A percentile compares a stretch with the other conserved stretches of the same genome.
Evolutionary conservation across 176 grass and related monocot species (phyloP).

Genomic region (Typha latifolia): DNA sequence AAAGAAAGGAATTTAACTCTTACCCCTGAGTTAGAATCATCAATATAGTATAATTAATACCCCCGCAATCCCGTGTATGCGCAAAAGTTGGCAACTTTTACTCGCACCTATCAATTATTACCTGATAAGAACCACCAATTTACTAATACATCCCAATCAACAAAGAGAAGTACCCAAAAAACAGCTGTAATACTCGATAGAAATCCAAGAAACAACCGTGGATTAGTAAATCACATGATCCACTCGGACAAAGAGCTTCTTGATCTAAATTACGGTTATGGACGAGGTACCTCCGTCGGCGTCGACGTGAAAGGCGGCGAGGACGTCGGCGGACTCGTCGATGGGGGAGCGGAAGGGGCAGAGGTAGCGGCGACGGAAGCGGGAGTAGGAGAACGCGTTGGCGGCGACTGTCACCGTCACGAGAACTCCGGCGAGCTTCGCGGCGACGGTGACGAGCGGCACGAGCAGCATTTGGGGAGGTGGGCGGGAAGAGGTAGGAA

Average conservation of each 20-base stretch:
- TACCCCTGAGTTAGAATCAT: too few relatives aligned
- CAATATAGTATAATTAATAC: too few relatives aligned
- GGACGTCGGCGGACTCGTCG: slow-evolving; percentile 51
- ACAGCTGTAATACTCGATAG: too few relatives aligned
- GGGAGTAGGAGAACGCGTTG: slow-evolving; percentile 52
- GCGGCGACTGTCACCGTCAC: slow-evolving; percentile 39
- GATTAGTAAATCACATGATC: neutral
- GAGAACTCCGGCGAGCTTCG: slow-evolving; percentile 51
- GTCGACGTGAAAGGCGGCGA: slow-evolving; percentile 59
- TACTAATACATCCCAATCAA: too few relatives aligned
- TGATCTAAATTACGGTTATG: neutral
- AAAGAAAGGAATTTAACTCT: too few relatives aligned
- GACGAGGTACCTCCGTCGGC: neutral
- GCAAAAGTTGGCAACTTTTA: too few relatives aligned
- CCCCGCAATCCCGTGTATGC: too few relatives aligned
- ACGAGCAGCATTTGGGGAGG: slow-evolving; percentile 38
- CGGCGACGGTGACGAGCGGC: slow-evolving; percentile 42
- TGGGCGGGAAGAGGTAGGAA: too few relatives aligned
- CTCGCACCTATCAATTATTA: too few relatives aligned
- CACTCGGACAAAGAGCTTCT: neutral
- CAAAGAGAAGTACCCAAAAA: too few relatives aligned
- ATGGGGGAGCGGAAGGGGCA: slow-evolving; percentile 48
- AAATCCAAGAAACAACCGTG: neutral
- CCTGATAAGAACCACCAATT: too few relatives aligned
- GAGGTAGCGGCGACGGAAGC: slow-evolving; percentile 57